Base-by-base conservation (phyloP, 2,329 filamentous ascomycete species). In the Penicillium sp. region DNA sequence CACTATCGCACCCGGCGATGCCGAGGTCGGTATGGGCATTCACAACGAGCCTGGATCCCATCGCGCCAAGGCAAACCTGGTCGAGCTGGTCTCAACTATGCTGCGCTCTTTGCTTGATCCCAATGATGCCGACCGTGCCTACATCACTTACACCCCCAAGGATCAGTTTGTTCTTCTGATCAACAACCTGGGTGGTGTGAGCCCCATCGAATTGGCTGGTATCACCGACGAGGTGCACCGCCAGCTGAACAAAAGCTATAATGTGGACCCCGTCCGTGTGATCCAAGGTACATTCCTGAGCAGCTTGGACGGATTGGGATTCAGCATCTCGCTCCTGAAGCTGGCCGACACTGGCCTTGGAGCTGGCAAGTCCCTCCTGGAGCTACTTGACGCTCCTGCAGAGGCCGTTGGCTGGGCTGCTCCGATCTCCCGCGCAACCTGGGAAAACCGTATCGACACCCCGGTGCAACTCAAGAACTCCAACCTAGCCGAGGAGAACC, bases 1-100 rank as follows among this genome's bases (percentile, higher is more conserved):
- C 26, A 69, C 71, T 12, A 71, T 79, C 48, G 72, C 77, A 0
- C 65, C 80, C 15, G 80, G 80, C 20, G 83, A 88, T 65, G 79
- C 87, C 22, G 86, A 89, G 73, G 79, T 89, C 60, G 87, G 87
- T 1, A 89, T 89, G 87, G 87, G 87, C 8, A 89, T 89, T 62
- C 86, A 89, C 69, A 89, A 89, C 61, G 84, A 86, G 65, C 78
- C 82, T 20, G 82, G 82, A 33, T 83, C 79, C 41, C 79, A 78
- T 59, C 75, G 80, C 40, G 73, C 80, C 20, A 78, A 78, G 57
- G 75, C 78, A n/a, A 71, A 75, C 14, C 69, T 85, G 9, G 72
- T 77, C 1, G 74, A 79, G 33, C 69, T 85, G 40, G 73, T 85
- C 23, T 79, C 81, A 65, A 83, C 78, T 11, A 89, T 90, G 85